These are phyloP conservation scores for Globisporangium nodosum DNA, from an alignment of 352 stramenopile species.

Conservation along the genomic window DNA sequence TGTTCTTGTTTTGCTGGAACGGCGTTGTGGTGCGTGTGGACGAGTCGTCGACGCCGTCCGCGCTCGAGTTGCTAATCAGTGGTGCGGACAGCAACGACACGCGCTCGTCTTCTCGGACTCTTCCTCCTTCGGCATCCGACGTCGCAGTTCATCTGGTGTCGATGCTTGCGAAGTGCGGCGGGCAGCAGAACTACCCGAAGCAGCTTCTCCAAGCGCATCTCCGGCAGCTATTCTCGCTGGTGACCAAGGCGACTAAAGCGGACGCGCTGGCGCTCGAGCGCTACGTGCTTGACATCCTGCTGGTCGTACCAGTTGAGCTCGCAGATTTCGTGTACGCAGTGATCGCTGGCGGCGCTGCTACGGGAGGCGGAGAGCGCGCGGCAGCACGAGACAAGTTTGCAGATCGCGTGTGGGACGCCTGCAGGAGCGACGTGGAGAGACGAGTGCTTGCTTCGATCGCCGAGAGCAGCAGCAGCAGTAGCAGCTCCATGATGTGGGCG, in stretches of 20 bases:
- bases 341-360: slow-evolving; percentile 20
- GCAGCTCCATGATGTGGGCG: neutral
- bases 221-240: slow-evolving; percentile 24
- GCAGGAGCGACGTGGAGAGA: slow-evolving; percentile 25
- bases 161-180: slow-evolving; percentile 52
- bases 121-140: slow-evolving; percentile 4
- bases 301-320: slow-evolving; percentile 49
- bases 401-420: slow-evolving; percentile 28
- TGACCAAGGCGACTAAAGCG: neutral
- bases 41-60: slow-evolving; percentile 45
- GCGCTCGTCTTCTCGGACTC: neutral
- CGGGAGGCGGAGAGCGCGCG: slow-evolving; percentile 1
- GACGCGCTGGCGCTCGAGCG: slow-evolving; percentile 7
- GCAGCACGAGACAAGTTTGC: slow-evolving; percentile 13
- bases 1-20: slow-evolving; percentile 67
- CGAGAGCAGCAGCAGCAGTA: slow-evolving; percentile 1
- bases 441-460: slow-evolving; percentile 22
- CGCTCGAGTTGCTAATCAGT: slow-evolving; percentile 26
- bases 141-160: slow-evolving; percentile 56
- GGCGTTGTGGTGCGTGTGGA: slow-evolving; percentile 53
- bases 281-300: slow-evolving; percentile 52
- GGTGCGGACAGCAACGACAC: neutral
- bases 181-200: slow-evolving; percentile 47
- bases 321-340: slow-evolving; percentile 36
- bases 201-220: slow-evolving; percentile 68